A percentile compares a stretch with the other conserved stretches of the same genome.
These are phyloP conservation scores for Forsythia suspensa DNA, from an alignment of 257 asterid species.

Conservation along the genomic window DNA sequence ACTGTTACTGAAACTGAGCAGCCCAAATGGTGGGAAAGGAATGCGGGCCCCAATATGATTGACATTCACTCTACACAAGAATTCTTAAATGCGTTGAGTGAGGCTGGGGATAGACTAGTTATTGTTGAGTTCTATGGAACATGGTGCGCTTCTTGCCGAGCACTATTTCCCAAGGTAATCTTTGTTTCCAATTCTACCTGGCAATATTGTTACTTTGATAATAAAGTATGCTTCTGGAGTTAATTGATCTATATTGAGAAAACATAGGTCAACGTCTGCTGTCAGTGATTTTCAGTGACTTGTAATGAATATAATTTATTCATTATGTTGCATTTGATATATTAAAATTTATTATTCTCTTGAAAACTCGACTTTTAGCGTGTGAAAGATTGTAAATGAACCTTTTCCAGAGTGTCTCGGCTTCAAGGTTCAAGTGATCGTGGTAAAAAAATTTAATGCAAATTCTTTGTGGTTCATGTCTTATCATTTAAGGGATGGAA, in stretches of 20 bases:
- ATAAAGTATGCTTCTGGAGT: slow-evolving; percentile 7
- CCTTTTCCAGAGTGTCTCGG: not conserved
- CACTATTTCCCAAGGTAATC: slow-evolving; percentile 79
- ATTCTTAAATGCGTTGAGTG: slow-evolving; percentile 64
- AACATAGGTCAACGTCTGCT: not conserved
- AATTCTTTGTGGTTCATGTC: not conserved
- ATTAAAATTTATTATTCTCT: not conserved
- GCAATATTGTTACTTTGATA: not conserved
- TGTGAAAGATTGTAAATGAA: not conserved
- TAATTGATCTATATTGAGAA: not conserved
- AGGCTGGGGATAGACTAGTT: slow-evolving; percentile 85
- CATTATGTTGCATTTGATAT: not conserved
- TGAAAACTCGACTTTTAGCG: not conserved
- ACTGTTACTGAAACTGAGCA: slow-evolving; percentile 61
- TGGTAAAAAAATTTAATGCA: not conserved
- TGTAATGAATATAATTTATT: not conserved
- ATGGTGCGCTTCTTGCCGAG: slow-evolving; percentile 97
- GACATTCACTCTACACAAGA: slow-evolving; percentile 88
- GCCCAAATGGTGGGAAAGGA: slow-evolving; percentile 92
- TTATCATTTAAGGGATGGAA: not conserved
- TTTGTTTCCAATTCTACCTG: not conserved
- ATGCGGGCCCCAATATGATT: slow-evolving; percentile 84
- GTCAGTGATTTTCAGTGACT: not conserved
- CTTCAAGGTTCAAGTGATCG: not conserved
- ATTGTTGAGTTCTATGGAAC: slow-evolving; percentile 88